Base-by-base conservation (phyloP, 192 early-diverging fungal species). In the Linnemannia zychae region DNA sequence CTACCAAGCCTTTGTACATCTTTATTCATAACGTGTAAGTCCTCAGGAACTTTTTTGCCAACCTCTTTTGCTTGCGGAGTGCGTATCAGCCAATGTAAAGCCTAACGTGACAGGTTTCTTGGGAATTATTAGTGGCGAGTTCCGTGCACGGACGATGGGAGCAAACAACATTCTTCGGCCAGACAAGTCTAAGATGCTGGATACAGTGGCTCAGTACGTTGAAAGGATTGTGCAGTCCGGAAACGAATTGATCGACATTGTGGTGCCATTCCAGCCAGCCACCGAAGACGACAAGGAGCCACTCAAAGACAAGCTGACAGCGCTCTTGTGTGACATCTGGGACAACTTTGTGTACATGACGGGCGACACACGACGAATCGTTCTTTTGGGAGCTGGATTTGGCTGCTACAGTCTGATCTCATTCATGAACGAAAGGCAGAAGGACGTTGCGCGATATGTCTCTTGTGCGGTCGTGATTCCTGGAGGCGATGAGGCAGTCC, bases 11-110 rank as follows among this genome's bases (percentile, higher is more conserved):
- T 2, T 40, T 89, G 34, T 84, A 87, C 74, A 77, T 89, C 22
- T 89, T 89, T 77, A 71, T 89, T 33, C 88, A 89, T 44, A 82
- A 84, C 16, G 72, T 87, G 88, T 89, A 84, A 73, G 85, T 79
- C 16, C 15, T 37, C 7, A 15, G 46, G 6, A 1, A 6, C 40
- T 3, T 44, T 44, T 9, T 44, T 44, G 40, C 9, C 40, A 31
- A 12, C 28, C 12, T n/a, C n/a, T 15, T 0, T 33, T 31, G 24
- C 28, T 63, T 3, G 57, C 9, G 13, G 11, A 3, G 3, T 28
- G 57, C 7, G 3, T 31, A 12, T 4, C 11, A 22, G 3, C 15
- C 57, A 28, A 31, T 3, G 1, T 11, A 5, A 17, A 49, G 7
- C 24, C n/a, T 47, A 68, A 63, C 20, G 34, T 77, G n/a, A 44